Evolutionary conservation across 139 green algal genomes (phyloP).

Genomic region (Micromonas commoda): DNA sequence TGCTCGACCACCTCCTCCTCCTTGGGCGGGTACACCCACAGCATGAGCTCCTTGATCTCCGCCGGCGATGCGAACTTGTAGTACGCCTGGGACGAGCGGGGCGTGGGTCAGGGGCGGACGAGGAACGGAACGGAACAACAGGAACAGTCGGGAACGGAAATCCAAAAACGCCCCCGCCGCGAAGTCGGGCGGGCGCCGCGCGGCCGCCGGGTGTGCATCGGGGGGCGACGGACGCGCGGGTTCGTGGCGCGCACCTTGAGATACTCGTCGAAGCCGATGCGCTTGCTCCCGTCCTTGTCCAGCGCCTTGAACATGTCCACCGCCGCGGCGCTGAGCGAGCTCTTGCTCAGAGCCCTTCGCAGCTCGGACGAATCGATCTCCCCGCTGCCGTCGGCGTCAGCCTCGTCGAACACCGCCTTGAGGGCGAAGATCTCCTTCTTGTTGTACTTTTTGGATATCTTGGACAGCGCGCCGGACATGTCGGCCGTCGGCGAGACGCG

Average conservation of each 20-base stretch:
- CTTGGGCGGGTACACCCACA: conserved; percentile 1
- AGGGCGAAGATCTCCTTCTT: not conserved
- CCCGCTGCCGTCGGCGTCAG: not conserved
- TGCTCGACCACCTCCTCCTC: not conserved
- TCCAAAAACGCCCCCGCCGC: no score
- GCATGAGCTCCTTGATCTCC: conserved; percentile 3
- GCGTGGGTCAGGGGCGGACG: not conserved
- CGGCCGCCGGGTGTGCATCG: no score
- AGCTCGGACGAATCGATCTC: conserved; percentile 3
- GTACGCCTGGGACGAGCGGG: not conserved
- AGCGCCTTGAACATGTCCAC: conserved; percentile 16
- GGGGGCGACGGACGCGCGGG: no score
- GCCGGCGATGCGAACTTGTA: not conserved
- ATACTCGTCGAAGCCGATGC: conserved; percentile 17
- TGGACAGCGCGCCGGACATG: not conserved
- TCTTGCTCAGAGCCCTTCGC: not conserved
- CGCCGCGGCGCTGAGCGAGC: not conserved
- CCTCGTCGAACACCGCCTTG: not conserved
- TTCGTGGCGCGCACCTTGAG: conserved; percentile 27
- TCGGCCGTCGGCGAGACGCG: not conserved
- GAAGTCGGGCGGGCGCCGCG: no score
- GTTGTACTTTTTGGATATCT: conserved; percentile 11
- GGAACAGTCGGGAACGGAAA: no score
- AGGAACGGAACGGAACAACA: not conserved
- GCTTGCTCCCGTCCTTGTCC: conserved; percentile 6